Percentiles rank a stretch among this genome's conserved stretches.
phyloP scores from a whole-genome alignment of 169 alveolate species.

The Theileria orientalis region DNA sequence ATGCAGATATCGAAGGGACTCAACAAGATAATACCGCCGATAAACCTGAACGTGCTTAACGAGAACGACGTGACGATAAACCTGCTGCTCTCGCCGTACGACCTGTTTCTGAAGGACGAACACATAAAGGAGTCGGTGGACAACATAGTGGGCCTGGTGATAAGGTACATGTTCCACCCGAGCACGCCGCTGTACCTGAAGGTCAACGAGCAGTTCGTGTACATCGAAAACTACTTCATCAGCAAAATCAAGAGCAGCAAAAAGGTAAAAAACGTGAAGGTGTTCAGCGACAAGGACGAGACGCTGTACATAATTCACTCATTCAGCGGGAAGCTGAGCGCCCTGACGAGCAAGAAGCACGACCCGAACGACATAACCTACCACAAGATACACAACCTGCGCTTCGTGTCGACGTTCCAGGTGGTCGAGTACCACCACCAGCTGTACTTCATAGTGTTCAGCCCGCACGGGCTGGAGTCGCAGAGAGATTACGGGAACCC shows the following conservation, averaged over 20 bases:
- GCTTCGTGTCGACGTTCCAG: neutral
- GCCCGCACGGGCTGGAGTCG: neutral
- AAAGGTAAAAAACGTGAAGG: conserved; percentile 19
- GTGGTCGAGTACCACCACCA: conserved; percentile 12
- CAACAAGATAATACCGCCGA: conserved; percentile 53
- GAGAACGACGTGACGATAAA: conserved; percentile 40
- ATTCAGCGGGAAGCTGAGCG: conserved; percentile 1
- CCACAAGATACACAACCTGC: conserved; percentile 4
- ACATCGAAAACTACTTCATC: conserved; percentile 24
- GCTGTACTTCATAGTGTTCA: conserved; percentile 18
- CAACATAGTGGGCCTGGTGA: conserved; percentile 54
- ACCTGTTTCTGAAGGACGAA: conserved; percentile 48
- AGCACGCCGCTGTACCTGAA: conserved; percentile 35
- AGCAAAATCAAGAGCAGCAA: neutral
- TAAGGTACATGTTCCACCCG: conserved; percentile 47
- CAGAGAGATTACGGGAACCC: neutral
- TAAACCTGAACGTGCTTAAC: conserved; percentile 8
- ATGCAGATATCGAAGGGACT: conserved; percentile 38
- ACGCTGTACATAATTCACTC: conserved; percentile 12
- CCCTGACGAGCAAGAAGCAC: conserved; percentile 9
- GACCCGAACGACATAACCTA: conserved; percentile 19
- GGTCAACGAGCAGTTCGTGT: conserved; percentile 4
- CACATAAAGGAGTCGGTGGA: conserved; percentile 18
- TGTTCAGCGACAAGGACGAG: conserved; percentile 20
- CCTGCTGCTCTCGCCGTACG: conserved; percentile 51